Evolutionary conservation across 495 filamentous ascomycete genomes (phyloP).

Genomic region (Lasiosphaeria ovina): DNA sequence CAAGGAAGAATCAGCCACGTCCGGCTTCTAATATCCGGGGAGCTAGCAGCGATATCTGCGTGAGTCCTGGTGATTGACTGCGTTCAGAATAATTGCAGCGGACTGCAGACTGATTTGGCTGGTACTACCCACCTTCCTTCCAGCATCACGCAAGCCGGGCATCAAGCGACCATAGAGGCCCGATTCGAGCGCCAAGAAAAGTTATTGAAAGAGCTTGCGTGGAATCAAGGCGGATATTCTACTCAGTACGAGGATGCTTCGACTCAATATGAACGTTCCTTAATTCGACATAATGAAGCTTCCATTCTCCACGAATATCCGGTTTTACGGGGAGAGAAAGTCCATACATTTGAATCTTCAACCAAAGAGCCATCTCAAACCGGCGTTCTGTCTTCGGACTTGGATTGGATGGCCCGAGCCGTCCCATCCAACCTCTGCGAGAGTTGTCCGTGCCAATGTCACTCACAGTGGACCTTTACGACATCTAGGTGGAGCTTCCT

Average conservation of each 20-base stretch:
- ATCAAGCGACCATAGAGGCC: not conserved
- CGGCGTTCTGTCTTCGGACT: not conserved
- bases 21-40: not conserved
- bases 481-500: not conserved
- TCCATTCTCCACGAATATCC: not conserved
- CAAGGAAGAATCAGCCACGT: not conserved
- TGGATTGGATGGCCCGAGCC: not conserved
- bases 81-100: not conserved
- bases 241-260: not conserved
- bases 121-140: not conserved
- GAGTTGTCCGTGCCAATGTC: not conserved
- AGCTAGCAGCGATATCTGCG: not conserved
- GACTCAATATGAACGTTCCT: not conserved
- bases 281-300: too few relatives aligned
- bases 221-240: not conserved
- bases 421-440: not conserved
- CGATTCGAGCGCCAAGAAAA: not conserved
- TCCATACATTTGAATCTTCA: not conserved
- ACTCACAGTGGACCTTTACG: not conserved
- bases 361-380: not conserved
- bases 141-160: not conserved
- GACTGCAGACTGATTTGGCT: not conserved
- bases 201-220: not conserved
- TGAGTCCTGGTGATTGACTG: not conserved
- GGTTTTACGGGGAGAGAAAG: not conserved